Evolutionary conservation across 2,329 filamentous ascomycete genomes (phyloP).

Genomic region (Dothiorella sarmentorum): DNA sequence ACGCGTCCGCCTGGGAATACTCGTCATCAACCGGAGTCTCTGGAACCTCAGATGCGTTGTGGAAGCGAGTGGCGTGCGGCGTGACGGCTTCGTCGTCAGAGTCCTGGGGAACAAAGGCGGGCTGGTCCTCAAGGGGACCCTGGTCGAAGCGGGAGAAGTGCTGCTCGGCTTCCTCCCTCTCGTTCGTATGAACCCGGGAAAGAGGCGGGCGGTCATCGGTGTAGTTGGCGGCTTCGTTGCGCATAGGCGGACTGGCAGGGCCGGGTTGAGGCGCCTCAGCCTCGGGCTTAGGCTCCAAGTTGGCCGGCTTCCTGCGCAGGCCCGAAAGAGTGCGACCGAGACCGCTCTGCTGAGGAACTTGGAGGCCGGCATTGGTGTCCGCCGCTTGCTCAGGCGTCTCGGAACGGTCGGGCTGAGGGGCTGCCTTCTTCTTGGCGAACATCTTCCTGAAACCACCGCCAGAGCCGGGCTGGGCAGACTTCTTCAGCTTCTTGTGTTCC

Average conservation of each 20-base stretch:
- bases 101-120: slow-evolving; percentile 67
- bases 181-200: slow-evolving; percentile 44
- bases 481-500: slow-evolving; percentile 37
- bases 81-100: slow-evolving; percentile 30
- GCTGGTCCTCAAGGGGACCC: slow-evolving; percentile 81
- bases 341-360: slow-evolving; percentile 4
- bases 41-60: slow-evolving; percentile 20
- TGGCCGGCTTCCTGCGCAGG: neutral
- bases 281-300: neutral
- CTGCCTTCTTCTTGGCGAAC: slow-evolving; percentile 37
- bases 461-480: slow-evolving; percentile 27
- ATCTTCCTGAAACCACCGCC: slow-evolving; percentile 39
- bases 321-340: slow-evolving; percentile 7
- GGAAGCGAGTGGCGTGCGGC: slow-evolving; percentile 20
- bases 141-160: slow-evolving; percentile 77
- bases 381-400: slow-evolving; percentile 8
- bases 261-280: neutral
- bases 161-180: slow-evolving; percentile 57
- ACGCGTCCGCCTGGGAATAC: slow-evolving; percentile 32
- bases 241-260: neutral
- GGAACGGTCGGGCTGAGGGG: neutral
- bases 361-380: slow-evolving; percentile 22
- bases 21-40: slow-evolving; percentile 22
- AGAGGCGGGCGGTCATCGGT: slow-evolving; percentile 13
- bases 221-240: slow-evolving; percentile 13